Base-by-base conservation (phyloP, 179 eudicot species). In the Actinidia arguta region DNA sequence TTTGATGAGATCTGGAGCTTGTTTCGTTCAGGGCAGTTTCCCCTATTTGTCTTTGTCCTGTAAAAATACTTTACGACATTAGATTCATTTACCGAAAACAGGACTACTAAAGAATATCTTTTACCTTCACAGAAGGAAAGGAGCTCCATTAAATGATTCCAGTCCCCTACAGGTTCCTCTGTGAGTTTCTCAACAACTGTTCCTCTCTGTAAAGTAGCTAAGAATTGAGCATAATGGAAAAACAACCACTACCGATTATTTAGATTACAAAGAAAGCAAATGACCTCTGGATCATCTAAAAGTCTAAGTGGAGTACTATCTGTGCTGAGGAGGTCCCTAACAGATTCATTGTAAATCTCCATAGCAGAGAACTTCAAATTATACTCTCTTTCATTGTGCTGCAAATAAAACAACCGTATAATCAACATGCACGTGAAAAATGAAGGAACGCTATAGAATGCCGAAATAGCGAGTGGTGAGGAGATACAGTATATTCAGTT, bases 261-360 rank as follows among this genome's bases (percentile, higher is more conserved):
- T 67, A 55, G 66, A 46, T 31, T 51, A 55, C 17, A 56, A 42
- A 62, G 64, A 59, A 78, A 22, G 39, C 44, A 71, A 80, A 55
- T 88, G 81, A 97, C 99, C 98, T 97, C 98, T 51, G 98, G 99
- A 85, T 97, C 98, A 82, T 97, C 98, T 83, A 97, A 82, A 78
- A 97, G 95, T 82, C 98, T 85, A 75, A 97, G 94, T 27, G 95
- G 96, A 82, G 88, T 88, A 78, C 80, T 59, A 85, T 97, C 97
- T 50, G 88, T n/a, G 64, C 92, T 91, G 61, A 97, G 90, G 79
- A 97, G 95, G 86, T 97, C 99, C 73, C 97, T 87, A 17, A 97
- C 97, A 44, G 94, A 93, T 89, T 97, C 99, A 80, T 97, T 97
- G 85, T 97, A 97, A 82, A 97, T 97, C 85, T 97, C 99, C 94